Conservation (phyloP, 345 rosid species). For the Excoecaria cochinchinensis region DNA sequence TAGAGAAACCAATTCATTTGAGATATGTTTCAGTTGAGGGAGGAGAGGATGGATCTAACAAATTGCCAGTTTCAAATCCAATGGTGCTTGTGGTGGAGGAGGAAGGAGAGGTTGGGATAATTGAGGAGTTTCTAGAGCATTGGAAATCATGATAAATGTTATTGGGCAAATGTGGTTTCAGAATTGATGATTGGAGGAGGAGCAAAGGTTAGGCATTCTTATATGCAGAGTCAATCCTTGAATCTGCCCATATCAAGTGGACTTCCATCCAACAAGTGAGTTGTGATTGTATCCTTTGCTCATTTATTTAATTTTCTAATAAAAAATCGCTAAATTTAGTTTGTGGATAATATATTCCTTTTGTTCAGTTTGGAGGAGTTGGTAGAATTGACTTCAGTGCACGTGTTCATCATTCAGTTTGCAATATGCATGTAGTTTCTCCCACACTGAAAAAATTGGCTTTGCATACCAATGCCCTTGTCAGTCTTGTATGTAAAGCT, state of each 20-base stretch:
- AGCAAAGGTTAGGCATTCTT: slow-evolving; percentile 72
- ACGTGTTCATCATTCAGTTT: neutral
- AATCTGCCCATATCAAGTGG: slow-evolving; percentile 88
- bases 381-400: neutral
- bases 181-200: slow-evolving; percentile 62
- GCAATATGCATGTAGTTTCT: neutral
- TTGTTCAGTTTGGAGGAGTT: neutral
- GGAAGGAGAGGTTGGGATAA: slow-evolving; percentile 69
- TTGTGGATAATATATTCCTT: neutral
- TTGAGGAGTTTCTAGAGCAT: slow-evolving; percentile 72
- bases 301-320: neutral
- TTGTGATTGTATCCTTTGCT: slow-evolving; percentile 9
- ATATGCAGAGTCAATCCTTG: slow-evolving; percentile 74
- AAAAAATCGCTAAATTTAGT: neutral
- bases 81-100: slow-evolving; percentile 78
- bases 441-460: neutral
- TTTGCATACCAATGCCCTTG: neutral
- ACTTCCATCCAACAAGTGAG: slow-evolving; percentile 78
- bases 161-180: slow-evolving; percentile 82
- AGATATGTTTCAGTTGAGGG: slow-evolving; percentile 68
- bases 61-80: slow-evolving; percentile 81
- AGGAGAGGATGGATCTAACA: slow-evolving; percentile 50
- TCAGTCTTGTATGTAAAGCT: neutral
- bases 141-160: slow-evolving; percentile 41
- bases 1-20: slow-evolving; percentile 62